Evolutionary conservation across 73 alveolate genomes (phyloP), one percentile per base, ranked within the genome.

Genomic region (Paramecium pentaurelia): DNA sequence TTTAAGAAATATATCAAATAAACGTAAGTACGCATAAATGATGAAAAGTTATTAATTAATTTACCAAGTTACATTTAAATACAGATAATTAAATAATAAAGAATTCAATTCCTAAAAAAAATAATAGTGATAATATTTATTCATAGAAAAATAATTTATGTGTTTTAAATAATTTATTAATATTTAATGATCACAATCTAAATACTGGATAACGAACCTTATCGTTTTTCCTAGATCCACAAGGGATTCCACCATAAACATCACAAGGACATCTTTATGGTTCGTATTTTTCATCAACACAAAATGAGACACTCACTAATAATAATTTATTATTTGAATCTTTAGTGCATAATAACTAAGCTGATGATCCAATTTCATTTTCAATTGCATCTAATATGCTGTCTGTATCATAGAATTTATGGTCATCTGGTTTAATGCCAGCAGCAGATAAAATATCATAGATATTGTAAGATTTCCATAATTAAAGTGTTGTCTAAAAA

Each of bases 221-320:
- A 20, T 77, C 90, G 49, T 36, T 38, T 77, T 38, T 77, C 18
- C 49, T 77, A 22, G 40, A 28, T 20, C 90, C 90, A 40, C 90
- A 77, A 77, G 90, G 90, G 12, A 77, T 77, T 18, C 90, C 90
- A 28, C 90, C 90, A 77, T 42, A 77, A 38, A 77, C 36, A 28
- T 28, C 60, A 77, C 90, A 77, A 12, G 90, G 90, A 45, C 90
- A 77, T 38, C 73, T 42, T 28, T 28, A 18, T 77, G 90, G 38
- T 38, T 77, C 2, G 22, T 77, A 77, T 11, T 16, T 2, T 42
- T 77, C 90, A 77, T 77, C 20, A 3, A 77, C 42, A 18, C 90
- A 77, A 22, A 77, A 77, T n/a, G 90, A 77, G 8, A 77, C 90
- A 77, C 90, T 77, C 47, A 77, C 22, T 11, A 77, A 42, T 22